Conservation (phyloP, 352 stramenopile species). For the Aphanomyces euteiches region DNA sequence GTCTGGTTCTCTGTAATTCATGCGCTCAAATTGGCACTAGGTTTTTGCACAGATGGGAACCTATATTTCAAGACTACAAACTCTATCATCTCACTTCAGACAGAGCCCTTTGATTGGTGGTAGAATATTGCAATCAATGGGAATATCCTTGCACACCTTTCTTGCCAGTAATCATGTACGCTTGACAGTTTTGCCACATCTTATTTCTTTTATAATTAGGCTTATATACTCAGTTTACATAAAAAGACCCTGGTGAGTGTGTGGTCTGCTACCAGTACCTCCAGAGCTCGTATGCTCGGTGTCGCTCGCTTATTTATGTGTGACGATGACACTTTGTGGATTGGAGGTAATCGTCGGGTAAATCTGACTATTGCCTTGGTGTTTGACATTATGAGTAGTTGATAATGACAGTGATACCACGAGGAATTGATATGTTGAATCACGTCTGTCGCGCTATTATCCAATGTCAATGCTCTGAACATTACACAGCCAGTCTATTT, state of each 20-base stretch:
- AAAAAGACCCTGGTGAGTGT: not conserved
- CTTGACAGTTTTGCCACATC: not conserved
- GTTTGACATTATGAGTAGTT: not conserved
- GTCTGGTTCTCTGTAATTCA: not conserved
- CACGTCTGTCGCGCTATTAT: constrained; percentile 2
- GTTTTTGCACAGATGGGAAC: constrained; percentile 8
- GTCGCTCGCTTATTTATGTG: constrained; percentile 14
- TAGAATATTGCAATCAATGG: not conserved
- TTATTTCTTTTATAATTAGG: not conserved
- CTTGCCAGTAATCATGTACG: constrained; percentile 21
- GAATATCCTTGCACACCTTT: not conserved
- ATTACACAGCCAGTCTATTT: not conserved
- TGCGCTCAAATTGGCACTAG: constrained; percentile 10
- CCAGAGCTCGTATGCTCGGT: not conserved
- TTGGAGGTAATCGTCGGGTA: no score
- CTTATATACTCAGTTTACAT: constrained; percentile 5
- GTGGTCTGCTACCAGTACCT: not conserved
- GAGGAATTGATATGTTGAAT: not conserved
- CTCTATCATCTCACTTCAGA: not conserved
- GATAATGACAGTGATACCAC: not conserved
- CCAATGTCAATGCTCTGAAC: constrained; percentile 4
- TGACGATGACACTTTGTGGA: constrained; percentile 24
- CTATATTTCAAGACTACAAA: not conserved
- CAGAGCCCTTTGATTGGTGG: not conserved
- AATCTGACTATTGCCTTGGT: not conserved